Evolutionary conservation across 73 alveolate genomes (phyloP), one percentile per base, ranked within the genome.

Genomic region (Paramecium sexaurelia): DNA sequence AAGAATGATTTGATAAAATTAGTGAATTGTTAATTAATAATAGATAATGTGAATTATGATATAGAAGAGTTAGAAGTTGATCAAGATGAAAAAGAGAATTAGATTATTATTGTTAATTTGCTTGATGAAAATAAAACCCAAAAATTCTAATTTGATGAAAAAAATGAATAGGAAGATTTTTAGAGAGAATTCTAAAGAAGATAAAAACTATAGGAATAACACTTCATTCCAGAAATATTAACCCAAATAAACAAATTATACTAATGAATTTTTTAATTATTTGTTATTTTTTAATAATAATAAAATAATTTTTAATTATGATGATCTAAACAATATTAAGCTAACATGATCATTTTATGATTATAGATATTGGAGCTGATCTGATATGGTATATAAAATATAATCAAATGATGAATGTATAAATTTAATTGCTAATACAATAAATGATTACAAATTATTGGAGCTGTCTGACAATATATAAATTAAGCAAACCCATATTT

Each of bases 401-500:
- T 17, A 1, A n/a, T 51, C 1, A 51, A 19, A 51, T 51, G 67
- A 51, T 51, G 15, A 51, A 17, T 51, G 15, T 11, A 51, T 17
- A 17, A 51, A 4, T 51, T 51, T 51, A 17, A 51, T 51, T 51
- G 67, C 67, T 51, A 29, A 51, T 51, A 29, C 67, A 51, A 17
- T n/a, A 17, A 51, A 17, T 51, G 67, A 61, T 24, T 61, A 26
- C 47, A 61, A 1, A 11, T 61, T 61, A 61, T 61, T 61, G 83
- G 83, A 61, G 47, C 83, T 61, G 83, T 61, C 83, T 61, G 47
- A 61, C 11, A 61, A 11, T 5, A 29, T 29, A 29, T 61, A 13
- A 61, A 61, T 10, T 61, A 29, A 61, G 11, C 43, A 61, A 61
- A 61, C 83, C 83, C 83, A 61, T 61, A 61, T 61, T 61, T 29